These are phyloP conservation scores for Phytophthora cryptogea DNA, from an alignment of 352 stramenopile species.

Conservation along the genomic window DNA sequence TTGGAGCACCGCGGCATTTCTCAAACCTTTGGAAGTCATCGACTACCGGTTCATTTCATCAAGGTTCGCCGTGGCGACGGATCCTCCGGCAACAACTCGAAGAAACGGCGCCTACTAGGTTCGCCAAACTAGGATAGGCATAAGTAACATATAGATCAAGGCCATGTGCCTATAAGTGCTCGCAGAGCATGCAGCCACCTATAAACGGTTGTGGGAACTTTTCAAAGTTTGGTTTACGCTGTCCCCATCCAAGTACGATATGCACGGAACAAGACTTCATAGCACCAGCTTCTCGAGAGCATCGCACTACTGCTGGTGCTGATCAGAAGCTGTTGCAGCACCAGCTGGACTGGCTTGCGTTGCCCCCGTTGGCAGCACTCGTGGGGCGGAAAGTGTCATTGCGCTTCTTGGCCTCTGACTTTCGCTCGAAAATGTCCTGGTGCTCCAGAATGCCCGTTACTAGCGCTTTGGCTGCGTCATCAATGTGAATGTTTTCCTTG, in stretches of 20 bases:
- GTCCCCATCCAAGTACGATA: slow-evolving; percentile 19
- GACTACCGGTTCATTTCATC: slow-evolving; percentile 52
- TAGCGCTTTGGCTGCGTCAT: slow-evolving; percentile 85
- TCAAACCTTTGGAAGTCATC: slow-evolving; percentile 9
- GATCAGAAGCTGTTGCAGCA: slow-evolving; percentile 90
- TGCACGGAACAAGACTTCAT: slow-evolving; percentile 26
- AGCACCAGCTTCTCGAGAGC: slow-evolving; percentile 10
- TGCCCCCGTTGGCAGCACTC: slow-evolving; percentile 44
- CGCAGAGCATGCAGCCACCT: not conserved
- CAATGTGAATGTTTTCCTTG: slow-evolving; percentile 93
- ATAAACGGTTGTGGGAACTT: slow-evolving; percentile 8
- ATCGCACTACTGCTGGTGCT: slow-evolving; percentile 6
- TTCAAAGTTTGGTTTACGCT: slow-evolving; percentile 21
- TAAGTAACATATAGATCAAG: slow-evolving; percentile 15
- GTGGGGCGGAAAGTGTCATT: slow-evolving; percentile 80
- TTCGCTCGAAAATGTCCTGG: slow-evolving; percentile 87
- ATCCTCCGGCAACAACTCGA: slow-evolving; percentile 15
- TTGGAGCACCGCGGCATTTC: slow-evolving; percentile 37
- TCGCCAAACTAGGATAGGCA: slow-evolving; percentile 10
- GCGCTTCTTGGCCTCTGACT: slow-evolving; percentile 70
- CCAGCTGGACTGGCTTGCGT: slow-evolving; percentile 55
- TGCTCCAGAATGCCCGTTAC: slow-evolving; percentile 82
- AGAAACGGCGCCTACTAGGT: slow-evolving; percentile 33
- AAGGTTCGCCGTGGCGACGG: slow-evolving; percentile 29
- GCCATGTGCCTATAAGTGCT: not conserved